These are phyloP conservation scores for Chloropicon primus DNA, from an alignment of 139 green algal species.

Conservation along the genomic window DNA sequence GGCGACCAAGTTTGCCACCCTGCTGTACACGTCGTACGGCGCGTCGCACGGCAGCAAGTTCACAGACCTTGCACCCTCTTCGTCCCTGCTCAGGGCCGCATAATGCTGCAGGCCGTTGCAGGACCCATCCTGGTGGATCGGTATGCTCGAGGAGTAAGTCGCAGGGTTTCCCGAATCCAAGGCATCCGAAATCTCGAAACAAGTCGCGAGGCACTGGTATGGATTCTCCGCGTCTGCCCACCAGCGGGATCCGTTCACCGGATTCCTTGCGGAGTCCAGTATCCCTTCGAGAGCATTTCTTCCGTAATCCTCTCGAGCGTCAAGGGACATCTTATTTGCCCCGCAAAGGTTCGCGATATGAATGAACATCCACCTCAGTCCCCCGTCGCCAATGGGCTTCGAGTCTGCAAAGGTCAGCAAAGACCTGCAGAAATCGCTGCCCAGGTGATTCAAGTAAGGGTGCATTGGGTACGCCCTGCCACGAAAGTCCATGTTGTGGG, in stretches of 20 bases:
- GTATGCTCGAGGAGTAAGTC: conserved; percentile 49
- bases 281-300: conserved; percentile 41
- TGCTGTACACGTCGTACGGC: conserved; percentile 71
- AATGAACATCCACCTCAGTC: conserved; percentile 64
- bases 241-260: conserved; percentile 34
- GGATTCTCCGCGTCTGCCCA: conserved; percentile 75
- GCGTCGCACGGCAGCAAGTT: conserved; percentile 61
- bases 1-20: conserved; percentile 22
- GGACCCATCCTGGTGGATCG: conserved; percentile 82
- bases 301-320: conserved; percentile 41
- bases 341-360: conserved; percentile 79
- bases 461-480: conserved; percentile 92
- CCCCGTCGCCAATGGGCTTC: conserved; percentile 50
- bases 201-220: conserved; percentile 82
- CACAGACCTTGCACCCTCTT: conserved; percentile 49
- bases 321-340: conserved; percentile 69
- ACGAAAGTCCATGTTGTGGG: conserved; percentile 89
- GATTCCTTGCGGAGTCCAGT: conserved; percentile 35
- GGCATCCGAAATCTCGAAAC: conserved; percentile 64
- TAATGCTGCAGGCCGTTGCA: conserved; percentile 78
- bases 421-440: conserved; percentile 64
- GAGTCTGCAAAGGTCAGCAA: conserved; percentile 66
- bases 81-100: conserved; percentile 75
- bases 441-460: conserved; percentile 87
- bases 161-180: conserved; percentile 41